Evolutionary conservation across 1,284 basidiomycete species (phyloP).

Genomic region (Ustilago trichophora): DNA sequence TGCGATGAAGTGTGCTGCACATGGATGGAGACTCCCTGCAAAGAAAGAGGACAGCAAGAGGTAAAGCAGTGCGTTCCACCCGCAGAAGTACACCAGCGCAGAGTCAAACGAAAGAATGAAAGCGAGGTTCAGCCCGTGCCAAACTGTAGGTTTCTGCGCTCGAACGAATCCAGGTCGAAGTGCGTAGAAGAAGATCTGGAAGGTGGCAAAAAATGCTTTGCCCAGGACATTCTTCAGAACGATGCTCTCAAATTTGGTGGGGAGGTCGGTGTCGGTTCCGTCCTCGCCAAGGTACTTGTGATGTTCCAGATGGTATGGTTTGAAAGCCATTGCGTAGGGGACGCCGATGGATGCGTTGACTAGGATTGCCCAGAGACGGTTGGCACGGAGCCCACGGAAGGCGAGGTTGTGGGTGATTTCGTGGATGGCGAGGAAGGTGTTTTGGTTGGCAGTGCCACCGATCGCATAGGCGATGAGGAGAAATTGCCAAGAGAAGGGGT

Average conservation of each 20-base stretch:
- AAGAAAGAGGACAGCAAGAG: slow-evolving; percentile 89
- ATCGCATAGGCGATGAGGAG: slow-evolving; percentile 82
- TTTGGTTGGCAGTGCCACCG: slow-evolving; percentile 95
- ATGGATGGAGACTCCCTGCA: slow-evolving; percentile 92
- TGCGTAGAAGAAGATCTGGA: slow-evolving; percentile 98
- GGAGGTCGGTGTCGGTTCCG: slow-evolving; percentile 92
- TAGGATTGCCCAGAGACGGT: slow-evolving; percentile 86
- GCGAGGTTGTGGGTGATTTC: slow-evolving; percentile 98
- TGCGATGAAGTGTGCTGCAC: slow-evolving; percentile 96
- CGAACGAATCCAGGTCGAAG: slow-evolving; percentile 94
- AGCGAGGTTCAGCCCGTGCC: slow-evolving; percentile 83
- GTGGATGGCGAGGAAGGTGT: slow-evolving; percentile 95
- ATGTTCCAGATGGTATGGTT: slow-evolving; percentile 85
- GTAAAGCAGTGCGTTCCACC: slow-evolving; percentile 71
- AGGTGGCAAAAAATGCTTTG: slow-evolving; percentile 97
- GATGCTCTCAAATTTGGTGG: slow-evolving; percentile 83
- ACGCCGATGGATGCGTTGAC: slow-evolving; percentile 92
- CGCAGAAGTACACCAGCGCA: slow-evolving; percentile 65
- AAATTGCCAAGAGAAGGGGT: slow-evolving; percentile 78
- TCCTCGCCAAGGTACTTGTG: slow-evolving; percentile 96
- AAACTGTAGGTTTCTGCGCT: slow-evolving; percentile 79
- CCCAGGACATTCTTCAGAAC: slow-evolving; percentile 93
- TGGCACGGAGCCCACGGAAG: slow-evolving; percentile 82
- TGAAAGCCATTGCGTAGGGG: slow-evolving; percentile 95
- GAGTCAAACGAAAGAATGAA: slow-evolving; percentile 79